phyloP scores from a whole-genome alignment of 2,329 filamentous ascomycete species.

The Cadophora sp. region DNA sequence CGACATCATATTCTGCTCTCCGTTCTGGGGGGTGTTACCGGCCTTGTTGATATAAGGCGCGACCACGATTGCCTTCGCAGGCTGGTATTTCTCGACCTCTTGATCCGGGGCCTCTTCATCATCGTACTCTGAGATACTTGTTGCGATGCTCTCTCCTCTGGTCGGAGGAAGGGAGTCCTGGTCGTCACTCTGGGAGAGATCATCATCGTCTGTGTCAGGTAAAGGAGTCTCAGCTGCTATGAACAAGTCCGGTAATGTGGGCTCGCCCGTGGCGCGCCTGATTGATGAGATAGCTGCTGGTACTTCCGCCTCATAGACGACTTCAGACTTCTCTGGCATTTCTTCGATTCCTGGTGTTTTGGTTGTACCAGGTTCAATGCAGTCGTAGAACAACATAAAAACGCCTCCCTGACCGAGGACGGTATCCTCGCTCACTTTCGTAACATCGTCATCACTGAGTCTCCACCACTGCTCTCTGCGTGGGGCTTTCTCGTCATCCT shows the following conservation, averaged over 20 bases:
- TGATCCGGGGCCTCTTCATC: slow-evolving; percentile 30
- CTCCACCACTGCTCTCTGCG: slow-evolving; percentile 75
- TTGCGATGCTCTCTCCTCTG: slow-evolving; percentile 33
- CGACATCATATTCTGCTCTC: slow-evolving; percentile 25
- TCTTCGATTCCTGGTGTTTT: slow-evolving; percentile 9
- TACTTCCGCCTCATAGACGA: background rate
- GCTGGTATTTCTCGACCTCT: slow-evolving; percentile 34
- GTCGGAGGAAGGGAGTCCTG: slow-evolving; percentile 17
- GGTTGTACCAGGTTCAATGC: slow-evolving; percentile 55
- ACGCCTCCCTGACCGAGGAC: slow-evolving; percentile 80
- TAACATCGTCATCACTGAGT: slow-evolving; percentile 88
- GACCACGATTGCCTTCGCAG: slow-evolving; percentile 40
- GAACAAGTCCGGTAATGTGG: slow-evolving; percentile 15
- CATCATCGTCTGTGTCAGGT: slow-evolving; percentile 32
- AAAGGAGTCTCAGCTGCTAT: slow-evolving; percentile 33
- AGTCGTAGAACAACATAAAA: slow-evolving; percentile 98
- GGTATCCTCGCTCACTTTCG: slow-evolving; percentile 72
- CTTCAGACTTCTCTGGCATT: background rate
- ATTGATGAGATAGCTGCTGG: background rate
- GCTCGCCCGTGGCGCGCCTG: background rate
- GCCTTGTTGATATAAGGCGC: slow-evolving; percentile 35
- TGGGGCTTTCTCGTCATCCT: slow-evolving; percentile 31
- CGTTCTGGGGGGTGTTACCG: slow-evolving; percentile 27
- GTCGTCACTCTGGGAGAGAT: slow-evolving; percentile 31
- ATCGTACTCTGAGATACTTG: slow-evolving; percentile 37